Conservation (phyloP, 495 filamentous ascomycete genomes). For the Talaromyces borbonicus region DNA sequence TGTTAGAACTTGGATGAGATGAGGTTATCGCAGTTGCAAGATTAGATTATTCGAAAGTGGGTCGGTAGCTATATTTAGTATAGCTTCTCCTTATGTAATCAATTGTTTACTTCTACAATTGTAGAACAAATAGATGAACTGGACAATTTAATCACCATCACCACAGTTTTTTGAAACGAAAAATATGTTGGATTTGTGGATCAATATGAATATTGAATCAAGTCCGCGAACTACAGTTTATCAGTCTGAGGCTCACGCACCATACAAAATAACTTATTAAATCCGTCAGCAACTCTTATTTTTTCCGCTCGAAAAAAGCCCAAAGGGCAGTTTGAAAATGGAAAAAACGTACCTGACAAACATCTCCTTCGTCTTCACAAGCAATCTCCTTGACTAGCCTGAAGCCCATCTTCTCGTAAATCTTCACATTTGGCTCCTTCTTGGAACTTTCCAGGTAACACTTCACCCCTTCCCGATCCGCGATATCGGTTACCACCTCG, state of each 20-base stretch:
- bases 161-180: too few species aligned
- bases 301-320: slow-evolving; percentile 7
- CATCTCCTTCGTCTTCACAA: slow-evolving; percentile 46
- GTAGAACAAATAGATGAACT: too few species aligned
- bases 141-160: too few species aligned
- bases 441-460: slow-evolving; percentile 57
- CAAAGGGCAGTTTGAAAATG: not conserved
- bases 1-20: not conserved
- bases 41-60: not conserved
- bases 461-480: slow-evolving; percentile 46
- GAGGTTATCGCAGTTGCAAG: not conserved
- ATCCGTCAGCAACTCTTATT: slow-evolving; percentile 15
- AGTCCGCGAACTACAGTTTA: slow-evolving; percentile 6
- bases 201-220: too few species aligned
- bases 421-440: slow-evolving; percentile 50
- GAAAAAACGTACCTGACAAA: slow-evolving; percentile 21
- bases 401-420: slow-evolving; percentile 57
- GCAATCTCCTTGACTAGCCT: slow-evolving; percentile 48
- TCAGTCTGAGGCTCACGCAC: slow-evolving; percentile 17
- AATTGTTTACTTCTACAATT: too few species aligned
- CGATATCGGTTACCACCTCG: slow-evolving; percentile 42
- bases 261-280: slow-evolving; percentile 26
- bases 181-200: too few species aligned
- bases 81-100: not conserved
- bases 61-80: not conserved